Conservation (phyloP, 345 rosid species). For the Garcia nutans region DNA sequence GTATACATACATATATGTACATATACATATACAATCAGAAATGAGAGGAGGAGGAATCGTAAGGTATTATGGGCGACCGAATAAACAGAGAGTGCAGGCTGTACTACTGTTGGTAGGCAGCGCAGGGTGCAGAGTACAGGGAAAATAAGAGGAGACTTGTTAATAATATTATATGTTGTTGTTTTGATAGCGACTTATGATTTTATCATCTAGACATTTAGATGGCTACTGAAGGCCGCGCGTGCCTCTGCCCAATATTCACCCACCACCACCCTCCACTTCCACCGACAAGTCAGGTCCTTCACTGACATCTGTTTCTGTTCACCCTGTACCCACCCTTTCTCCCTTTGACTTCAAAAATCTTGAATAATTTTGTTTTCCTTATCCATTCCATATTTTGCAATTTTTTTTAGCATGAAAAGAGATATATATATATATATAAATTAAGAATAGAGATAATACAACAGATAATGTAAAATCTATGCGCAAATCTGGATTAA, state of each 20-base stretch:
- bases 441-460: too few species aligned
- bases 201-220: conserved; percentile 25
- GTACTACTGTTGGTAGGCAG: too few species aligned
- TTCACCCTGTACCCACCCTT: conserved; percentile 1
- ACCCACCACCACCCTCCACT: neutral
- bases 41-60: conserved; percentile 14
- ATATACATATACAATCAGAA: neutral
- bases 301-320: conserved; percentile 16
- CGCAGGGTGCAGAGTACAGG: too few species aligned
- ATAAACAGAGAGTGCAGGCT: neutral
- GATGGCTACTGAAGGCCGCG: conserved; percentile 25
- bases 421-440: too few species aligned
- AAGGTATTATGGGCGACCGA: conserved; percentile 35
- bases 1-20: too few species aligned
- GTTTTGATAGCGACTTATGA: conserved; percentile 28
- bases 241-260: conserved; percentile 22
- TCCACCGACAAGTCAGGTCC: conserved; percentile 29
- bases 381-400: too few species aligned
- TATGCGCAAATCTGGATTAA: too few species aligned
- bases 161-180: neutral
- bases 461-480: too few species aligned
- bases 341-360: neutral
- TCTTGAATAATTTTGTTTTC: neutral
- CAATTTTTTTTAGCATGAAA: too few species aligned
- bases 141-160: neutral